Conservation (phyloP, 495 filamentous ascomycete genomes). For the Clohesyomyces aquaticus region DNA sequence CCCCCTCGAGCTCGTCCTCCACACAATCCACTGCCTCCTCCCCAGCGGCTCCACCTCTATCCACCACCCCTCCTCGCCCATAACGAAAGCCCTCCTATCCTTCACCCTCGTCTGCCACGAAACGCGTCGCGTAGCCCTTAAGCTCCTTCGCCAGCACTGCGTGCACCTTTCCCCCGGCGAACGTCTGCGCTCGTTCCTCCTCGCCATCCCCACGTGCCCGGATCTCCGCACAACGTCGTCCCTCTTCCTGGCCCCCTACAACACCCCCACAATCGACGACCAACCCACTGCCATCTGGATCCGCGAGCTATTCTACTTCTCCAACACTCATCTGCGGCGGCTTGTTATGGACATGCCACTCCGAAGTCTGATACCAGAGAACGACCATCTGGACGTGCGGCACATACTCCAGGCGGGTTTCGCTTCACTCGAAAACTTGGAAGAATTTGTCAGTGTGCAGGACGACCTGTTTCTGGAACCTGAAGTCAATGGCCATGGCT, state of each 20-base stretch:
- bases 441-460: conserved; percentile 44
- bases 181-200: conserved; percentile 13
- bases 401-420: conserved; percentile 37
- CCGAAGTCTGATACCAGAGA: conserved; percentile 10
- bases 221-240: conserved; percentile 14
- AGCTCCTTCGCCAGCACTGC: conserved; percentile 24
- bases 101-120: conserved; percentile 33
- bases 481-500: background rate
- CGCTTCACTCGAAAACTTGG: conserved; percentile 39
- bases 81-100: conserved; percentile 20
- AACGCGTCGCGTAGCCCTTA: conserved; percentile 18
- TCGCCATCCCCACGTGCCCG: conserved; percentile 12
- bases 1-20: conserved; percentile 29
- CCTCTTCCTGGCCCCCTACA: conserved; percentile 24
- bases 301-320: conserved; percentile 20
- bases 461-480: conserved; percentile 34
- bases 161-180: conserved; percentile 15
- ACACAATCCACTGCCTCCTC: conserved; percentile 15
- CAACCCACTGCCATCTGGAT: conserved; percentile 8
- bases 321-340: conserved; percentile 9
- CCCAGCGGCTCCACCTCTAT: conserved; percentile 12
- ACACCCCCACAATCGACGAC: conserved; percentile 6
- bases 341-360: conserved; percentile 28
- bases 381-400: conserved; percentile 20
- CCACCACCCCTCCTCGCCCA: conserved; percentile 15